These are phyloP conservation scores for Boletus semigastroideus DNA, from an alignment of 1,284 basidiomycete species.

Conservation along the genomic window DNA sequence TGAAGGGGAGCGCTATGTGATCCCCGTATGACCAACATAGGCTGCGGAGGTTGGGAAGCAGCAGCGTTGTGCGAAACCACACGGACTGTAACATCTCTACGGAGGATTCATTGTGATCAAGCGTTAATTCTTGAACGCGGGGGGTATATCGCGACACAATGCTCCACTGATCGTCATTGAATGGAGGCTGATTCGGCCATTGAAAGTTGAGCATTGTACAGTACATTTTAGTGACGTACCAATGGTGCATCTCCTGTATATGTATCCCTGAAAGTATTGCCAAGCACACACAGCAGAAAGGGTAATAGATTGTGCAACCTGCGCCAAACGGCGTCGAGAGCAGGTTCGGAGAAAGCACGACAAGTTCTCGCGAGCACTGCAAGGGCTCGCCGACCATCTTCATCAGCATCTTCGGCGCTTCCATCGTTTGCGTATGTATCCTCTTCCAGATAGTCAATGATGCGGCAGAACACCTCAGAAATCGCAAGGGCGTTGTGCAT, in stretches of 20 bases:
- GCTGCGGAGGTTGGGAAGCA: constrained; percentile 18
- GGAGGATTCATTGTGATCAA: neutral
- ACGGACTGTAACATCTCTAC: constrained; percentile 4
- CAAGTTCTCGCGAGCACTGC: constrained; percentile 24
- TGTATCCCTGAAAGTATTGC: neutral
- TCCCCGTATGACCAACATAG: constrained; percentile 3
- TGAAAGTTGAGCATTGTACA: neutral
- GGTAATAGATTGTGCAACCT: constrained; percentile 10
- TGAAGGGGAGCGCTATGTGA: neutral
- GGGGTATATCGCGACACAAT: constrained; percentile 6
- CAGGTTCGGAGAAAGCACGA: constrained; percentile 17
- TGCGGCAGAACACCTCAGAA: neutral
- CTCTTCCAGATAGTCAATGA: neutral
- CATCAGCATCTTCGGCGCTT: neutral
- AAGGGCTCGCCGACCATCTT: constrained; percentile 9
- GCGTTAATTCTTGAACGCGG: constrained; percentile 8
- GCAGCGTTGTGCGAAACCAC: constrained; percentile 3
- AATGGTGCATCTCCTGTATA: neutral
- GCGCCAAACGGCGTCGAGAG: constrained; percentile 21
- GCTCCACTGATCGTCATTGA: constrained; percentile 5
- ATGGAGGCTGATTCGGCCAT: neutral
- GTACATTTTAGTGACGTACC: neutral
- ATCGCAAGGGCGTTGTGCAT: neutral
- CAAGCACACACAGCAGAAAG: constrained; percentile 9
- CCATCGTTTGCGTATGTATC: neutral